Evolutionary conservation across 495 filamentous ascomycete genomes (phyloP), one percentile per base, ranked within the genome.

Genomic region (Neurospora sp.): DNA sequence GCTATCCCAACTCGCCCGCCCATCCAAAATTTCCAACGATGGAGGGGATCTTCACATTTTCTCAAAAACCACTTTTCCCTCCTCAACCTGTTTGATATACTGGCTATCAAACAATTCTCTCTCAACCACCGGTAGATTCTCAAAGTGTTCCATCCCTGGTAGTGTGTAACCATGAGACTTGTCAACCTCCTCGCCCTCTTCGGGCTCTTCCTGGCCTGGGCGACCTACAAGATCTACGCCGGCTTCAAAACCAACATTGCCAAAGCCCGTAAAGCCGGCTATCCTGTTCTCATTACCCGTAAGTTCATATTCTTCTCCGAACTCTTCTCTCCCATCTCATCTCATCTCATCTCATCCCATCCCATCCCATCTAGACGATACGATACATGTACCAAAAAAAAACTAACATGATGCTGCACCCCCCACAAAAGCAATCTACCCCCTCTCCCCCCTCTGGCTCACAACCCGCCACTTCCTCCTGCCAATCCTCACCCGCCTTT

Each of bases 391-490:
- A 27, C 27, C 27, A 27, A 31, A 0, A 35, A 45, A 35, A 38
- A n/a, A 59, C 35, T 2, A 76, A 37, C 35, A 37, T 37, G 35
- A 37, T 37, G 35, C 5, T 35, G 35, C 35, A 31, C 27, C 3
- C 7, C 7, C 35, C 35, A 35, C 35, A 37, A 37, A 35, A 37
- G 35, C 84, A 4, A 71, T 82, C 40, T 78, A 77, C 14, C 82
- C 82, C n/a, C 79, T 81, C 73, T 83, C 83, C 71, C 73, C 79
- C n/a, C 27, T 82, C 22, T 89, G 87, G 84, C 81, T 89, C 44
- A 75, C 86, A 44, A 85, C 84, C 1, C 78, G 83, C 68, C 68
- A 53, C 40, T 22, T 89, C 7, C 87, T 81, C 82, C 69, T 87
- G 6, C 87, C 86, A 5, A 31, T 87, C 17, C 79, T 89, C 59